Percentiles rank a stretch among this genome's conserved stretches.
These are phyloP conservation scores for Poterioochromonas sp. DNA, from an alignment of 352 stramenopile genomes.

Conservation along the genomic window DNA sequence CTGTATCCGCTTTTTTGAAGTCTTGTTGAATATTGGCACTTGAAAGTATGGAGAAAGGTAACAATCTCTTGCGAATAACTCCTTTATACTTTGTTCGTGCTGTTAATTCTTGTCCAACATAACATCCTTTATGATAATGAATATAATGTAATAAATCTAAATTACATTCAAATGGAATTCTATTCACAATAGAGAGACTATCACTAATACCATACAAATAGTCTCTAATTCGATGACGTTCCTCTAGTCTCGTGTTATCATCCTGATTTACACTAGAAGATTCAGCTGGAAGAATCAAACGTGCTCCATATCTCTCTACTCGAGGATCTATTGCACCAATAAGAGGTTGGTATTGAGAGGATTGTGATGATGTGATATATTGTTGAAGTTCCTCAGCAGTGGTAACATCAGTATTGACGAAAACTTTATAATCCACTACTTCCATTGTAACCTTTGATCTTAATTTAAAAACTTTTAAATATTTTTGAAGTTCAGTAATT, in stretches of 20 bases:
- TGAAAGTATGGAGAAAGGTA: slow-evolving; percentile 32
- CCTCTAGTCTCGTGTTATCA: no score
- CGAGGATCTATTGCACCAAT: neutral
- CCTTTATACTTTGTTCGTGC: slow-evolving; percentile 77
- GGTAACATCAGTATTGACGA: neutral
- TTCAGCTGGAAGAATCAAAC: no score
- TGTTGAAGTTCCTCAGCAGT: neutral
- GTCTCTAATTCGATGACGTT: neutral
- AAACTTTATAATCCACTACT: neutral
- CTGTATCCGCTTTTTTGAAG: neutral
- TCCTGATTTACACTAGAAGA: no score
- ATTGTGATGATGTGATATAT: neutral
- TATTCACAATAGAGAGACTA: slow-evolving; percentile 60
- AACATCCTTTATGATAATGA: slow-evolving; percentile 85
- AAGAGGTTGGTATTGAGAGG: neutral
- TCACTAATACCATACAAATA: slow-evolving; percentile 40
- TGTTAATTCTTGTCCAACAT: slow-evolving; percentile 85
- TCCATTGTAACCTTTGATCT: slow-evolving; percentile 23
- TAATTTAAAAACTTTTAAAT: slow-evolving; percentile 40
- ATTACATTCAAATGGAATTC: slow-evolving; percentile 80
- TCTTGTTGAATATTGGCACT: neutral
- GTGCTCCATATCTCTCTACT: no score
- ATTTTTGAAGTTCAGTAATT: neutral
- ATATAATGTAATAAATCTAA: slow-evolving; percentile 76
- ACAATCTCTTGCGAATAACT: slow-evolving; percentile 43